Evolutionary conservation across 257 asterid species (phyloP), one percentile per base, ranked within the genome.

Genomic region (Gentiana macrophylla): DNA sequence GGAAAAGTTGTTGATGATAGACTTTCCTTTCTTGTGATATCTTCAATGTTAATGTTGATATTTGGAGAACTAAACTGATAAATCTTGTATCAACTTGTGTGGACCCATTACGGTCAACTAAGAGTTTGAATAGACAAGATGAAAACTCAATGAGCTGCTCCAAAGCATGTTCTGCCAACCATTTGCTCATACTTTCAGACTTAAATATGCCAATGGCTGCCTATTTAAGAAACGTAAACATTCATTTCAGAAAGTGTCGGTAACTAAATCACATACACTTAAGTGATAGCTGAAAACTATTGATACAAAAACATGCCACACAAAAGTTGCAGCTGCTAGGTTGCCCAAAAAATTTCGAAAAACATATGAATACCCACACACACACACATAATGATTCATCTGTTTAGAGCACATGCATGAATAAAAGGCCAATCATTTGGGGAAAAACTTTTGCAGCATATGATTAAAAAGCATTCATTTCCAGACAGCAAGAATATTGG

Each of bases 91-190:
- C 77, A 54, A 71, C 74, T 67, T 69, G 74, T 11, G 67, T 52
- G 50, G 70, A 55, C 56, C 71, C 78, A 60, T 60, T 67, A 50
- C 67, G 66, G 61, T 70, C 70, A 56, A 80, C 78, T 61, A 90
- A 71, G 71, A 90, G 72, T 73, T 69, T 70, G 81, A 67, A 77
- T 50, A 86, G 41, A 79, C 76, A 86, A 56, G 70, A 66, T 32
- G 91, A 77, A 71, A 90, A 82, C 67, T 86, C 96, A 52, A 93
- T 72, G 68, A 90, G 93, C 76, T 82, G 96, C 82, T 84, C 98
- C 73, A 82, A 64, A 33, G 91, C 94, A 76, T 70, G 73, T 61
- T 68, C 77, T 67, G 77, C 86, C 81, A 90, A 70, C 95, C 95
- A 90, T 74, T 86, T 84, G 47, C 67, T 64, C 45, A 69, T 74